Evolutionary conservation across 179 eudicot genomes (phyloP).

Genomic region (Nepenthes alata): DNA sequence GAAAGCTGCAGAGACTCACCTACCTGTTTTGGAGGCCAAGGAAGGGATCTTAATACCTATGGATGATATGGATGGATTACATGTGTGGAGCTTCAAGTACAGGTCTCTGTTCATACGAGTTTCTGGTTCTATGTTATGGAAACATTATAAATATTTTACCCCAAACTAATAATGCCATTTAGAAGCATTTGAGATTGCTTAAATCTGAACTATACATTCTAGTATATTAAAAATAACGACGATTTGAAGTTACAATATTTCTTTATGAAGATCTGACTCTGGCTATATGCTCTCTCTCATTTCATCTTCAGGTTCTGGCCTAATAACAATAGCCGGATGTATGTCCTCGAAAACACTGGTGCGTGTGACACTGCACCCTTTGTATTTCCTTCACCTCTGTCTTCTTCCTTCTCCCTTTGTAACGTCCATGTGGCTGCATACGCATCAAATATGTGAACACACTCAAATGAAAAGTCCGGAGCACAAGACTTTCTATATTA

Average conservation of each 20-base stretch:
- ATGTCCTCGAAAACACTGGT: conserved; percentile 73
- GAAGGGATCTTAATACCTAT: conserved; percentile 56
- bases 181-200: too few species aligned
- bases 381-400: not conserved
- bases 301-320: conserved; percentile 62
- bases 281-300: not conserved
- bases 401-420: not conserved
- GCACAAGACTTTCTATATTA: too few species aligned
- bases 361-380: conserved; percentile 1
- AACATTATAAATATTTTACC: too few species aligned
- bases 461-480: too few species aligned
- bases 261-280: too few species aligned
- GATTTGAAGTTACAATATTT: too few species aligned
- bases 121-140: not conserved
- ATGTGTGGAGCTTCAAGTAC: conserved; percentile 80
- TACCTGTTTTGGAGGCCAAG: conserved; percentile 51
- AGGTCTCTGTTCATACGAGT: conserved; percentile 28
- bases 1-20: conserved; percentile 72
- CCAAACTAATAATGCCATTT: too few species aligned
- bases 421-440: too few species aligned
- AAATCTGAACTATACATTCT: too few species aligned
- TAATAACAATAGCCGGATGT: conserved; percentile 70
- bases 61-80: conserved; percentile 72
- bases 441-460: too few species aligned
- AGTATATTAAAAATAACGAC: too few species aligned